Base-by-base conservation (phyloP, 768 basidiomycete species). In the Termitomyces sp. region DNA sequence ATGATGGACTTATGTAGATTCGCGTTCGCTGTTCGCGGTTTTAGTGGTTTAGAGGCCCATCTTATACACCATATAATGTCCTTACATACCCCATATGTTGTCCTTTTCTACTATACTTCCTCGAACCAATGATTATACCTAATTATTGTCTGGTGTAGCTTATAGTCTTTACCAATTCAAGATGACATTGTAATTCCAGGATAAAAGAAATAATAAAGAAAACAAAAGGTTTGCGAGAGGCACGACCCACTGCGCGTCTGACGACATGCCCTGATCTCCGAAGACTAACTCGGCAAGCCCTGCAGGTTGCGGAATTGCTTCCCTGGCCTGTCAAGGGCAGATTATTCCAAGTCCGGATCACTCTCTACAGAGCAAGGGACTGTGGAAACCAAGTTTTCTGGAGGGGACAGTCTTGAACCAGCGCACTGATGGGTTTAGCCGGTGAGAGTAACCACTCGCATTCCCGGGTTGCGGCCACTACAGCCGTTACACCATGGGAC, bases 331-430 rank as follows among this genome's bases (percentile, higher is more conserved):
- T 84, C 86, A 84, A 82, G 87, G 82, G 74, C 86, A 74, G 67
- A 88, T 91, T 91, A 91, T 88, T 88, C 90, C 87, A 86, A 84
- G 82, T 76, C 72, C 79, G 65, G 59, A 62, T 79, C 86, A 82
- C 71, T 34, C 74, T 82, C 85, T 91, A 74, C 85, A 80, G 71
- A 60, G 73, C 78, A 83, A 80, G 76, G 77, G 73, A 80, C 80
- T 82, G 83, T 82, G 86, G 83, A 80, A 74, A 88, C 89, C 89
- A 91, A 92, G 87, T 91, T 91, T 90, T 92, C 90, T 84, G 88
- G 89, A 91, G 90, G 88, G 87, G 87, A 85, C 85, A 82, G 88
- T 81, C 88, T 91, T 88, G 90, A 91, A 91, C 87, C 86, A 89
- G 90, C 89, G 90, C 90, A 84, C 90, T 81, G 72, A 76, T 79